Conservation (phyloP, 2,329 filamentous ascomycete genomes). For the Nothomitra cinnamomea region DNA sequence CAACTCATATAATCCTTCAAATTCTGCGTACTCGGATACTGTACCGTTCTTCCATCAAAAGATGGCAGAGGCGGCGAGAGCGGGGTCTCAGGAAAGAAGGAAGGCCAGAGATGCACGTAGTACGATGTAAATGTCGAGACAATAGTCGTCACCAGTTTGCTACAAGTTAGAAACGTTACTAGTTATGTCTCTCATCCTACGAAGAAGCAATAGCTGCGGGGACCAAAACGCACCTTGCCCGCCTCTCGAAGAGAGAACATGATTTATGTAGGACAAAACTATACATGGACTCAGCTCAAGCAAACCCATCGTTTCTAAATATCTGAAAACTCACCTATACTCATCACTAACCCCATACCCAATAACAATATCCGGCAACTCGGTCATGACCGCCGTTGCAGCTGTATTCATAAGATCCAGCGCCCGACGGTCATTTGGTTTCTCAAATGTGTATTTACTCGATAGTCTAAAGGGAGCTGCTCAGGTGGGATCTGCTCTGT, state of each 20-base stretch:
- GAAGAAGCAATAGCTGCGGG: no score
- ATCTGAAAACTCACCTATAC: constrained; percentile 42
- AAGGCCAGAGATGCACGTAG: constrained; percentile 68
- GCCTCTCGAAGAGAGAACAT: constrained; percentile 68
- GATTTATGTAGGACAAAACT: constrained; percentile 83
- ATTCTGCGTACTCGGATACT: constrained; percentile 69
- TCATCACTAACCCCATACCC: constrained; percentile 94
- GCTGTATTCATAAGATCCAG: constrained; percentile 89
- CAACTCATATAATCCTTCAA: constrained; percentile 91
- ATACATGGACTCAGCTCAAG: constrained; percentile 19
- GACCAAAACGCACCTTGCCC: constrained; percentile 42
- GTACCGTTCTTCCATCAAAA: constrained; percentile 83
- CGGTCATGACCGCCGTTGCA: constrained; percentile 66
- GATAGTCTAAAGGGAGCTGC: constrained; percentile 43
- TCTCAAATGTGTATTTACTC: constrained; percentile 66
- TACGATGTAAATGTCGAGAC: constrained; percentile 88
- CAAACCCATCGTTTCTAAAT: constrained; percentile 4
- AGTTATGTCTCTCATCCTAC: constrained; percentile 9
- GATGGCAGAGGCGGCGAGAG: constrained; percentile 64
- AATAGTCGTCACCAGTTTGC: constrained; percentile 80
- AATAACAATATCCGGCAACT: constrained; percentile 69
- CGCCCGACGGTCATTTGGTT: constrained; percentile 80
- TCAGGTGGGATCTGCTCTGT: neutral
- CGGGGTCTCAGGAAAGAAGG: constrained; percentile 53
- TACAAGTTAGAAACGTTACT: constrained; percentile 20